Conservation (phyloP, 495 filamentous ascomycete genomes). For the Daldinia concentrica region DNA sequence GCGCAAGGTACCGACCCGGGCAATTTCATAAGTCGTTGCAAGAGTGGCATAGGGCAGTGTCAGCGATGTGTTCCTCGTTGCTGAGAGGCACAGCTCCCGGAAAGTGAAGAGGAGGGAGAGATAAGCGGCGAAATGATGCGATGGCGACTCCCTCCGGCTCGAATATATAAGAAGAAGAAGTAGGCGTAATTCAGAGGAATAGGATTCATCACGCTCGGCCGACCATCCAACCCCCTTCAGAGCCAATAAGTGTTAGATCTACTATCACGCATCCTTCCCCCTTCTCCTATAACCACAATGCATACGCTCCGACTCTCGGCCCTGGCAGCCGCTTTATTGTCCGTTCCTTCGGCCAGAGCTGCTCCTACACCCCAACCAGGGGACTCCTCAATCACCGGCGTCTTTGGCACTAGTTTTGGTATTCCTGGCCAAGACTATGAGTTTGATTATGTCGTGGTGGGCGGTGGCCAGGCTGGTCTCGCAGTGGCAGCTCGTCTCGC, state of each 20-base stretch:
- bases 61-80: background rate
- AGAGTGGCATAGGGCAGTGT: background rate
- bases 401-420: background rate
- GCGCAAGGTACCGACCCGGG: background rate
- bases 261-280: background rate
- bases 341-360: background rate
- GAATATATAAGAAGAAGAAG: background rate
- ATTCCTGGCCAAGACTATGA: background rate
- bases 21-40: background rate
- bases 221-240: background rate
- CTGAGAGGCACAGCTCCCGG: background rate
- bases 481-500: background rate
- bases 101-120: background rate
- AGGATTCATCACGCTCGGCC: background rate
- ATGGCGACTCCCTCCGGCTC: background rate
- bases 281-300: background rate
- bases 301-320: background rate
- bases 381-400: background rate
- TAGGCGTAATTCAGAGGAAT: background rate
- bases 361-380: background rate
- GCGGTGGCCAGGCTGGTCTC: slow-evolving; percentile 1
- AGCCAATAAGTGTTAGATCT: background rate
- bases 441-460: background rate
- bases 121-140: background rate
- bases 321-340: background rate